Percentiles rank a stretch among this genome's conserved stretches.
phyloP scores from a whole-genome alignment of 2,329 filamentous ascomycete species.

The Coniochaeta ligniaria region DNA sequence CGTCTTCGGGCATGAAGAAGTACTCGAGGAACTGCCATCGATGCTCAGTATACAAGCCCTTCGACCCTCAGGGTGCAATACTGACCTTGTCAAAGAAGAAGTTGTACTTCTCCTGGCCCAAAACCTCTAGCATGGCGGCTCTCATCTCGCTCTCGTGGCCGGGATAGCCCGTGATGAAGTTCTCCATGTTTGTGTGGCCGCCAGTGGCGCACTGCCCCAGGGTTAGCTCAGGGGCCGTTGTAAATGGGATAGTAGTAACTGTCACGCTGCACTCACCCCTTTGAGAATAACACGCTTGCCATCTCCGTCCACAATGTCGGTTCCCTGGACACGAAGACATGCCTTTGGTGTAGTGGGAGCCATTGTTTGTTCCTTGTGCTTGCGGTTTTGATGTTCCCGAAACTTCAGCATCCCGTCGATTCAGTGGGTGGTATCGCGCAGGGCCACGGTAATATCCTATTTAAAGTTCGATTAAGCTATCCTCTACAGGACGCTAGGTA shows the following conservation, averaged over 20 bases:
- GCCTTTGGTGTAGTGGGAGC: constrained; percentile 6
- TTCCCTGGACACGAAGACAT: constrained; percentile 11
- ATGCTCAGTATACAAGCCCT: background rate
- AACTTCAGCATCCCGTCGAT: background rate
- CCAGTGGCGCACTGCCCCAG: constrained; percentile 9
- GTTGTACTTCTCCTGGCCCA: constrained; percentile 46
- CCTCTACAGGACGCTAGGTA: background rate
- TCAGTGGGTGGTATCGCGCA: background rate
- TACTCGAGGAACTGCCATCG: constrained; percentile 1
- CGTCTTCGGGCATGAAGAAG: constrained; percentile 48
- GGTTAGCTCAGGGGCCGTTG: background rate
- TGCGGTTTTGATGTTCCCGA: background rate
- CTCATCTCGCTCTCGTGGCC: constrained; percentile 48
- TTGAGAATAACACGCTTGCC: constrained; percentile 17
- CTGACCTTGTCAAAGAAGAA: constrained; percentile 38
- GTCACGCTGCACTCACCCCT: constrained; percentile 30
- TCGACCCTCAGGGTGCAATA: background rate
- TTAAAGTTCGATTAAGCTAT: background rate
- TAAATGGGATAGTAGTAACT: no score
- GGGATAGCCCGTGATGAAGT: constrained; percentile 52
- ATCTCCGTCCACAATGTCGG: constrained; percentile 11
- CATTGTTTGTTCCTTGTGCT: constrained; percentile 3
- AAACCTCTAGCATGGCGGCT: constrained; percentile 39
- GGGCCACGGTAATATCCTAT: background rate
- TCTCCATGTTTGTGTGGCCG: constrained; percentile 23